Base-by-base conservation (phyloP, 1,284 basidiomycete species). In the Tilletia horrida region DNA sequence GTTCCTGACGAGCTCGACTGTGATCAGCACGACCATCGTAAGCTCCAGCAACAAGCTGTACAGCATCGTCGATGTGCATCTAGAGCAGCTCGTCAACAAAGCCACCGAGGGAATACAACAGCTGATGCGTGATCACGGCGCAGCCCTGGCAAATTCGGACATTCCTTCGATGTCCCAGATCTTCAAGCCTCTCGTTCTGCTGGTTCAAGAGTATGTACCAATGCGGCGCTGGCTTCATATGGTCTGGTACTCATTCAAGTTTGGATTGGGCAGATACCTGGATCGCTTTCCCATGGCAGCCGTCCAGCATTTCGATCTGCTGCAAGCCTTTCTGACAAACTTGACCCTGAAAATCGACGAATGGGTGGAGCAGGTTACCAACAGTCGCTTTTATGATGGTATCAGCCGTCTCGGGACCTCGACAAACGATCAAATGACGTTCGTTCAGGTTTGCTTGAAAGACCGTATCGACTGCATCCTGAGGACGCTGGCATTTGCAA, bases 1-100 rank as follows among this genome's bases (percentile, higher is more conserved):
- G 55, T 59, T 59, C 55, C 16, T 59, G 31, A 59, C 55, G 27
- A 59, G 55, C 55, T 59, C 55, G 11, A 59, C 55, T 9, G 55
- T 59, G 9, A 8, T 59, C 1, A 40, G 27, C 25, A 59, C 55
- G 1, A 29, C 55, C 2, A 13, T 59, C 1, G 13, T 29, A 21
- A 59, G 13, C 27, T 35, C 31, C 0, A 35, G 27, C 23, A 59
- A 59, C 29, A 13, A n/a, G 3, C 55, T 59, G 9, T 59, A 59
- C 31, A 29, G 55, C 55, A 40, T 59, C 55, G 21, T 59, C 55
- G 55, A 59, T 21, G 18, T 18, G 1, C 35, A 59, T 29, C 31
- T 59, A 3, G 55, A 40, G 27, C 7, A 16, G 25, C 9, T 59
- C 16, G 16, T 31, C 55, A 40, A 18, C n/a, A 29, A 25, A n/a